phyloP scores from a whole-genome alignment of 306 rosid genomes.

The Gillenia trifoliata region DNA sequence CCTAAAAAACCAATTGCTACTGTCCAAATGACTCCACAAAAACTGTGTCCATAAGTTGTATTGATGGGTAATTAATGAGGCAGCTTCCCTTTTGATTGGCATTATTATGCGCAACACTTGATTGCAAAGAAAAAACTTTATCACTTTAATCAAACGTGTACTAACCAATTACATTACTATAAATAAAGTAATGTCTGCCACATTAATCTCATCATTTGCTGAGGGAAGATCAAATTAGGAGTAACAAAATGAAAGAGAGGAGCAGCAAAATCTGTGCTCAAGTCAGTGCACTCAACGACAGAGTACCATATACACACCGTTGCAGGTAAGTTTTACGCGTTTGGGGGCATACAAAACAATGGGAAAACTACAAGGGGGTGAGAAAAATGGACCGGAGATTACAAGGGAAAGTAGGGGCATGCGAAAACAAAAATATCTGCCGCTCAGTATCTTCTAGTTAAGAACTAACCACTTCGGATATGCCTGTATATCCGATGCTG shows the following conservation, averaged over 20 bases:
- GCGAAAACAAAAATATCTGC: not conserved
- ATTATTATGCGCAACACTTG: not conserved
- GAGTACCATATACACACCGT: not conserved
- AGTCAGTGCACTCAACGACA: not conserved
- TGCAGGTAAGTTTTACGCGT: not conserved
- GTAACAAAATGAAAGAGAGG: not conserved
- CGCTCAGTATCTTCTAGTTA: not conserved
- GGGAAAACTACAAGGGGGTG: not conserved
- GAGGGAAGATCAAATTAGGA: too few species aligned
- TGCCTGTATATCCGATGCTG: not conserved
- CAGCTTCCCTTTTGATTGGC: not conserved
- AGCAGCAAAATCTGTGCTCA: not conserved
- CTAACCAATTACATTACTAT: too few species aligned
- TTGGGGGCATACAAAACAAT: not conserved
- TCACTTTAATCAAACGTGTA: not conserved
- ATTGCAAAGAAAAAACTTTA: too few species aligned
- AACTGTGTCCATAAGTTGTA: too few species aligned
- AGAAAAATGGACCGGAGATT: not conserved
- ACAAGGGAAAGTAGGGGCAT: not conserved
- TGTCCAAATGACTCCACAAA: too few species aligned
- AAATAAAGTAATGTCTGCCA: not conserved
- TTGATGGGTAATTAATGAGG: not conserved
- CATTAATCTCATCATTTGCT: not conserved
- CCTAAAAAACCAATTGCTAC: too few species aligned
- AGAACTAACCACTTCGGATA: conserved; percentile 2